These are phyloP conservation scores for Russula earlei DNA, from an alignment of 768 basidiomycete genomes.

Conservation along the genomic window DNA sequence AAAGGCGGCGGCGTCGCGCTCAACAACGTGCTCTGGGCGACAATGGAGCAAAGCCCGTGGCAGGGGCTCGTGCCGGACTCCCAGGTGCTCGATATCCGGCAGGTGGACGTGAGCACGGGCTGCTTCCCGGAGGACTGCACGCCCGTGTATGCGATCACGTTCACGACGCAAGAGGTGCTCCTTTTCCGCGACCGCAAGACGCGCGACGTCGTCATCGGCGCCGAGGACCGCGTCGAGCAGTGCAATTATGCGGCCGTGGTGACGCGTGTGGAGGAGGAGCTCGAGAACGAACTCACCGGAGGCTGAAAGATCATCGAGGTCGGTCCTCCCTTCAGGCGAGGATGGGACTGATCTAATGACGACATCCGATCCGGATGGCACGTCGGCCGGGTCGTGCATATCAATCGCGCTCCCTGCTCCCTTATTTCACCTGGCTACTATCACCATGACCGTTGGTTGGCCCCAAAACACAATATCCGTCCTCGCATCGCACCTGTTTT, in stretches of 20 bases:
- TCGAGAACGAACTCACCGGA: conserved; percentile 87
- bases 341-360: conserved; percentile 5
- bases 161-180: conserved; percentile 89
- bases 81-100: conserved; percentile 91
- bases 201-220: conserved; percentile 77
- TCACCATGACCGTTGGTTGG: background rate
- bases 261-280: conserved; percentile 78
- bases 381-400: conserved; percentile 43
- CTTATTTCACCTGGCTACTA: background rate
- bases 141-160: conserved; percentile 86
- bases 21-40: conserved; percentile 98
- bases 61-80: conserved; percentile 90
- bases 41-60: conserved; percentile 86
- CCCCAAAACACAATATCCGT: background rate
- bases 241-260: conserved; percentile 89
- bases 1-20: no score
- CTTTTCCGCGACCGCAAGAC: conserved; percentile 87
- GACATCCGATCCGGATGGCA: conserved; percentile 34
- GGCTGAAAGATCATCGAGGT: conserved; percentile 99
- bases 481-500: conserved; percentile 5
- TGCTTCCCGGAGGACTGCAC: conserved; percentile 86
- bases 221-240: conserved; percentile 86
- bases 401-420: conserved; percentile 25
- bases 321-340: conserved; percentile 21
- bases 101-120: conserved; percentile 87